Conservation (phyloP, 805 yeast species). For the Lipomyces oligophaga region DNA sequence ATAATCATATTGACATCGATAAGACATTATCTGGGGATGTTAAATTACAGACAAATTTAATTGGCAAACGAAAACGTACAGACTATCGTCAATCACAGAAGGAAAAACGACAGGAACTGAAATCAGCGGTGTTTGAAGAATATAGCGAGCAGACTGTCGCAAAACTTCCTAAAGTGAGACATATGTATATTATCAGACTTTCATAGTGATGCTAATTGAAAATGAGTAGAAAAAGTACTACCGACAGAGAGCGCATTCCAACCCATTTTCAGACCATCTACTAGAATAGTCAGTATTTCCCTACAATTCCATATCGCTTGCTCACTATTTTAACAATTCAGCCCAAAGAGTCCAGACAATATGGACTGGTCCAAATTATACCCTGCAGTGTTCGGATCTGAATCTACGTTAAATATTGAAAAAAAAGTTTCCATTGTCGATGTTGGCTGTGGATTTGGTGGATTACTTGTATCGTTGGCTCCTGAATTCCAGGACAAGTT, state of each 20-base stretch:
- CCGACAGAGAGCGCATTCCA: slow-evolving; percentile 96
- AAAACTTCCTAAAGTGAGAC: slow-evolving; percentile 21
- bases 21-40: too few relatives aligned
- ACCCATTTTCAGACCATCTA: slow-evolving; percentile 93
- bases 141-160: slow-evolving; percentile 19
- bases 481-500: slow-evolving; percentile 69
- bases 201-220: background rate
- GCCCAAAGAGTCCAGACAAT: slow-evolving; percentile 67
- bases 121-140: slow-evolving; percentile 45
- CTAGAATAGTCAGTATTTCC: slow-evolving; percentile 56
- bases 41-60: background rate
- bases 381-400: slow-evolving; percentile 50
- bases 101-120: slow-evolving; percentile 46
- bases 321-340: slow-evolving; percentile 5
- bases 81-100: slow-evolving; percentile 46
- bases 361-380: slow-evolving; percentile 86
- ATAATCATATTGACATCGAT: too few relatives aligned
- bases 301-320: background rate
- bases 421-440: slow-evolving; percentile 81
- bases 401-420: slow-evolving; percentile 26
- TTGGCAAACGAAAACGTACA: slow-evolving; percentile 35
- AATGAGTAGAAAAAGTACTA: slow-evolving; percentile 59
- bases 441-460: slow-evolving; percentile 97
- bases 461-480: slow-evolving; percentile 74
- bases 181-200: background rate